phyloP scores from a whole-genome alignment of 352 stramenopile genomes.

The Globisporangium carolinianum region DNA sequence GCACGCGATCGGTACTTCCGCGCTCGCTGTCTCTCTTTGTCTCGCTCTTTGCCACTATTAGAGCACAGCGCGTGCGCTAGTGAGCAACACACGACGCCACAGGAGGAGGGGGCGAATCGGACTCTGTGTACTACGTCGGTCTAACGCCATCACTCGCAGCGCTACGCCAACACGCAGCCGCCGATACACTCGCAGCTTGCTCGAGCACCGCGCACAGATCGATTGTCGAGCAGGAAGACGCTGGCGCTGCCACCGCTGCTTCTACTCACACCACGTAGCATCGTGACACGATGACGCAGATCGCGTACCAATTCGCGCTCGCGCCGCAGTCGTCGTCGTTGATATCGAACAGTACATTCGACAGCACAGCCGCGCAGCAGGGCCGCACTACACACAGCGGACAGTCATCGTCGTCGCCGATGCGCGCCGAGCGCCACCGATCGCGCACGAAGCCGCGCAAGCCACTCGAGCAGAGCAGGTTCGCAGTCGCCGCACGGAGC shows the following conservation, averaged over 20 bases:
- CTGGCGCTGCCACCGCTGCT: no score
- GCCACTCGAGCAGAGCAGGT: conserved; percentile 49
- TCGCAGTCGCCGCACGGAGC: conserved; percentile 19
- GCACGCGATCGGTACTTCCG: not conserved
- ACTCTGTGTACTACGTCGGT: no score
- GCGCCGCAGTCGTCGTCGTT: not conserved
- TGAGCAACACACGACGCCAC: no score
- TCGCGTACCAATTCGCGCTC: conserved; percentile 9
- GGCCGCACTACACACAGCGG: not conserved
- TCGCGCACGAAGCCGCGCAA: conserved; percentile 18
- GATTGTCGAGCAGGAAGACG: no score
- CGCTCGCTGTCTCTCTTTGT: not conserved
- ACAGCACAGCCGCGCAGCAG: not conserved
- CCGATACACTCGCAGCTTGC: no score
- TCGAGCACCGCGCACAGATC: no score
- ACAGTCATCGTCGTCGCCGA: not conserved
- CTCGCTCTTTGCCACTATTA: not conserved
- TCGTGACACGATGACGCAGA: conserved; percentile 8
- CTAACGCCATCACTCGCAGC: no score
- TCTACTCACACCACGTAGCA: no score
- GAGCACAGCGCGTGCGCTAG: no score
- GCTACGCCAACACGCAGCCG: no score
- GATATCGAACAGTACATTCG: not conserved
- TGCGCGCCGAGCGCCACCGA: not conserved
- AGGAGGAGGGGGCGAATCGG: no score